Percentiles rank a stretch among this genome's conserved stretches.
phyloP scores from a whole-genome alignment of 331 rosid genomes.

The Saraca asoca region DNA sequence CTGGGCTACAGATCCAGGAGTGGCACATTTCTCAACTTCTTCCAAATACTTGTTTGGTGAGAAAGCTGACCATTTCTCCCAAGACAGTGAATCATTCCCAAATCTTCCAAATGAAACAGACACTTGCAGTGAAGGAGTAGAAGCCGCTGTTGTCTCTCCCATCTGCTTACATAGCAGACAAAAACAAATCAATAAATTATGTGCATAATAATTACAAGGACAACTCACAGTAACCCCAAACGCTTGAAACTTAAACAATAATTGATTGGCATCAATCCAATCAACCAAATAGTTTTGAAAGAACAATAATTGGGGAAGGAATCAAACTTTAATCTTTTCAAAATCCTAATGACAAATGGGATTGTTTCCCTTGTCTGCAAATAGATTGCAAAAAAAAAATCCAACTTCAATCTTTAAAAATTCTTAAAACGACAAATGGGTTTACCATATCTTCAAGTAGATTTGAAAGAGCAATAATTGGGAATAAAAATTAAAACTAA shows the following conservation, averaged over 20 bases:
- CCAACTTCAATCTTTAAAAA: constrained; percentile 39
- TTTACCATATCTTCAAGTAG: too few relatives aligned
- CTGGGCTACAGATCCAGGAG: constrained; percentile 96
- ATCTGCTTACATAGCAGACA: constrained; percentile 46
- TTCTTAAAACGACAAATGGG: constrained; percentile 24
- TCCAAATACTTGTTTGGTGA: constrained; percentile 92
- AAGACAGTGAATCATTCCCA: constrained; percentile 83
- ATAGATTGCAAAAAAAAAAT: background rate
- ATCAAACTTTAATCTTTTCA: constrained; percentile 18
- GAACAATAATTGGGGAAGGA: constrained; percentile 29
- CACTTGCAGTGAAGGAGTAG: constrained; percentile 66
- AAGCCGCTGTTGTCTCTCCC: constrained; percentile 59
- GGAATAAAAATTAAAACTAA: too few relatives aligned
- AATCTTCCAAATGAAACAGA: constrained; percentile 92
- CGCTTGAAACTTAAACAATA: constrained; percentile 26
- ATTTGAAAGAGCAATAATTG: too few relatives aligned
- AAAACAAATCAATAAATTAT: constrained; percentile 40
- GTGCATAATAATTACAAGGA: constrained; percentile 32
- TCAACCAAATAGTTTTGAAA: constrained; percentile 32
- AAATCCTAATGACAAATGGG: constrained; percentile 38
- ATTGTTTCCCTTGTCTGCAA: constrained; percentile 57
- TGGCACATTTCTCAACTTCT: constrained; percentile 96
- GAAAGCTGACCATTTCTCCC: constrained; percentile 98
- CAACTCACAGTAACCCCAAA: constrained; percentile 38
- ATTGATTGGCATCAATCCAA: constrained; percentile 24